These are phyloP conservation scores for Crithidia brevicula DNA, from an alignment of 208 protist species.

Conservation along the genomic window DNA sequence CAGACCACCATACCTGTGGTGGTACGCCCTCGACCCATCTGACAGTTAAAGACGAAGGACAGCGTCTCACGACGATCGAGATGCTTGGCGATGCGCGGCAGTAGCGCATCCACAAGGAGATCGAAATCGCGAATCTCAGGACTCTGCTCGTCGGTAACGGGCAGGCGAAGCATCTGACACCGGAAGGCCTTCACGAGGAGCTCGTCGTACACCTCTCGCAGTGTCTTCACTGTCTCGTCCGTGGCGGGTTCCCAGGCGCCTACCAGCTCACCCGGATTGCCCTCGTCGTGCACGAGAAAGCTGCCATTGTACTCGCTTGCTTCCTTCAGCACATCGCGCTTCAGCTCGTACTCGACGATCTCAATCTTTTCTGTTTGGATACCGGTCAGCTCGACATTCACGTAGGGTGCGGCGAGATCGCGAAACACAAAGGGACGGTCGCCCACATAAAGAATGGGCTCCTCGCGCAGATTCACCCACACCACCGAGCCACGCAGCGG, in stretches of 20 bases:
- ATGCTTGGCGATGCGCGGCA: conserved; percentile 77
- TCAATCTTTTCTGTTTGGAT: conserved; percentile 88
- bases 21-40: conserved; percentile 90
- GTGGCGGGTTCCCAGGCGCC: conserved; percentile 76
- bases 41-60: conserved; percentile 92
- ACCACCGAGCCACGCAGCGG: conserved; percentile 85
- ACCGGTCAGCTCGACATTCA: conserved; percentile 90
- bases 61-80: conserved; percentile 74
- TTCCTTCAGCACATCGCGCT: conserved; percentile 79
- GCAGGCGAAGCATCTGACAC: conserved; percentile 69
- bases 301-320: conserved; percentile 72
- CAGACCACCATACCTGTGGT: conserved; percentile 92
- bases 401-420: conserved; percentile 84
- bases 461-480: conserved; percentile 90
- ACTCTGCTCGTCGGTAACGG: conserved; percentile 91
- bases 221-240: conserved; percentile 76
- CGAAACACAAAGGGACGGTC: conserved; percentile 88
- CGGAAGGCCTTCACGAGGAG: conserved; percentile 57
- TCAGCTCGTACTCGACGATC: conserved; percentile 74
- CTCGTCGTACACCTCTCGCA: conserved; percentile 83
- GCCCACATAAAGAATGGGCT: conserved; percentile 89
- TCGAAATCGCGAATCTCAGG: conserved; percentile 82
- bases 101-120: conserved; percentile 57
- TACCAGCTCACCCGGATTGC: conserved; percentile 85
- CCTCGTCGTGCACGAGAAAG: conserved; percentile 91